Evolutionary conservation across 2,329 filamentous ascomycete genomes (phyloP).

Genomic region (Penicillium sp.): DNA sequence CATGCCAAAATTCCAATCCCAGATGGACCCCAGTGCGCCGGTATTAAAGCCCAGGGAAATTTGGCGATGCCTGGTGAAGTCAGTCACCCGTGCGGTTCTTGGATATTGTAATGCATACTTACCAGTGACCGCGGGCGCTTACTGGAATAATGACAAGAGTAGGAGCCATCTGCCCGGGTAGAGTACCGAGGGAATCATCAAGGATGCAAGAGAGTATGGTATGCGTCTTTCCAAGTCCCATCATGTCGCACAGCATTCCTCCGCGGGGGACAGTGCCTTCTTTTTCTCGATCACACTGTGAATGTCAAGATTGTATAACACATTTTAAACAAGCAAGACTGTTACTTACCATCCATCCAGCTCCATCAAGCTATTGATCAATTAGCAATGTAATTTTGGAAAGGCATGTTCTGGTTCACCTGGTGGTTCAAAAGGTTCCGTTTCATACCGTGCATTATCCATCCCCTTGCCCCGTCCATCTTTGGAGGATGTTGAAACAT

Average conservation of each 20-base stretch:
- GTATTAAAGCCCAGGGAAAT: conserved; percentile 28
- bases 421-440: conserved; percentile 38
- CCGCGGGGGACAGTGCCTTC: conserved; percentile 25
- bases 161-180: conserved; percentile 22
- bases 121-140: background rate
- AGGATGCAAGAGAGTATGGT: conserved; percentile 40
- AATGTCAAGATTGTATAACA: conserved; percentile 9
- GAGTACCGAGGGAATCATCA: conserved; percentile 27
- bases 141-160: conserved; percentile 39
- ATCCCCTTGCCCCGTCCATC: conserved; percentile 28
- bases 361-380: conserved; percentile 27
- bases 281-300: conserved; percentile 31
- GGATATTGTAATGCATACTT: background rate
- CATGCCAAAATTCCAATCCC: conserved; percentile 24
- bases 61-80: background rate
- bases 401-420: conserved; percentile 14
- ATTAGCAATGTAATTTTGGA: background rate
- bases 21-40: conserved; percentile 18
- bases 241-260: conserved; percentile 41
- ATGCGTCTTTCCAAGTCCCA: conserved; percentile 44
- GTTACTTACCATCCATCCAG: conserved; percentile 33
- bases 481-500: conserved; percentile 28
- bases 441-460: conserved; percentile 32
- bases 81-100: background rate
- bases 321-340: background rate